Percentiles rank a stretch among this genome's conserved stretches.
These are phyloP conservation scores for Ascochyta rabiei DNA, from an alignment of 2,329 filamentous ascomycete genomes.

Conservation along the genomic window DNA sequence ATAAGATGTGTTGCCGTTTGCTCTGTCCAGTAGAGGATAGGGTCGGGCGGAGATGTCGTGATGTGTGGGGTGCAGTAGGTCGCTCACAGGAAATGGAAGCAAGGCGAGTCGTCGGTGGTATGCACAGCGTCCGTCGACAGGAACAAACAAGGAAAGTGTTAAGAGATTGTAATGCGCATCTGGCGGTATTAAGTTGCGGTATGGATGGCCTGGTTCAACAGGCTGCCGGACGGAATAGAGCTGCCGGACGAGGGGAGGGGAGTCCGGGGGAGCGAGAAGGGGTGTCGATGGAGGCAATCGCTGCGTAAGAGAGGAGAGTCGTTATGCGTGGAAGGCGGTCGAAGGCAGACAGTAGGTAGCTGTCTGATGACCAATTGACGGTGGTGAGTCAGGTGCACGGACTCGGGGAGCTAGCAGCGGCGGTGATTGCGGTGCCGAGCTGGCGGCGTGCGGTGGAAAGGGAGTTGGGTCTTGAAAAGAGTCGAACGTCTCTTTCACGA, in stretches of 20 bases:
- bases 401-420: slow-evolving; percentile 30
- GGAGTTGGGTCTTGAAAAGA: slow-evolving; percentile 26
- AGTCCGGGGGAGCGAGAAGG: slow-evolving; percentile 36
- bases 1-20: slow-evolving; percentile 36
- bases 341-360: slow-evolving; percentile 32
- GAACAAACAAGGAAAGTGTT: slow-evolving; percentile 50
- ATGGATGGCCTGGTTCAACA: slow-evolving; percentile 49
- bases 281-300: slow-evolving; percentile 33
- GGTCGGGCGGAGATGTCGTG: slow-evolving; percentile 32
- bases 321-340: slow-evolving; percentile 47
- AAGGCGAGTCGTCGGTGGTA: slow-evolving; percentile 47
- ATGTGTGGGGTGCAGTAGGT: slow-evolving; percentile 34
- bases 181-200: slow-evolving; percentile 48
- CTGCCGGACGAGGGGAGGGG: slow-evolving; percentile 33
- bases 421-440: slow-evolving; percentile 17
- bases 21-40: slow-evolving; percentile 6
- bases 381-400: slow-evolving; percentile 47
- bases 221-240: slow-evolving; percentile 36
- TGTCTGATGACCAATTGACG: slow-evolving; percentile 36
- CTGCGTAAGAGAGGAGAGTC: slow-evolving; percentile 48
- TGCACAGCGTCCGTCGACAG: slow-evolving; percentile 48
- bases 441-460: slow-evolving; percentile 33
- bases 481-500: slow-evolving; percentile 34
- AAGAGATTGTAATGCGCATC: slow-evolving; percentile 55
- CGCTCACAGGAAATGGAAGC: slow-evolving; percentile 36